Percentiles rank a stretch among this genome's conserved stretches.
Conservation (phyloP, 73 alveolate genomes). For the Breviolum minutum region DNA sequence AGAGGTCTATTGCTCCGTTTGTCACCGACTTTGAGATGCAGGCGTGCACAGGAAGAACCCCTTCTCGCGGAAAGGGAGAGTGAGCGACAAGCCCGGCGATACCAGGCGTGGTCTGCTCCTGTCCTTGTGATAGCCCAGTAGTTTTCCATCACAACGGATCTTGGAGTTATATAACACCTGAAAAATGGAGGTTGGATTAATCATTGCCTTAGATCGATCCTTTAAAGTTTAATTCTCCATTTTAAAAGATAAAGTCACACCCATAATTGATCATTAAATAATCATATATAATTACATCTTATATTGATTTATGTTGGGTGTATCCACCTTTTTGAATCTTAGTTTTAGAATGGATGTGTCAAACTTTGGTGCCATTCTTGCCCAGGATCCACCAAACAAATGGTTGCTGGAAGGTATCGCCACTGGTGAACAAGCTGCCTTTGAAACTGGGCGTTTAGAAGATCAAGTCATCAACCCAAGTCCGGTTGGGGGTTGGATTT, state of each 20-base stretch:
- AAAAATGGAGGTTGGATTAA: too few species aligned
- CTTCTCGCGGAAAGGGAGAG: constrained; percentile 32
- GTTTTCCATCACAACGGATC: neutral
- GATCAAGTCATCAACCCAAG: too few species aligned
- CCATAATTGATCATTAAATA: too few species aligned
- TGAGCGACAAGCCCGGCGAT: constrained; percentile 49
- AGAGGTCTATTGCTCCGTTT: too few species aligned
- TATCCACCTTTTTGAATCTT: too few species aligned
- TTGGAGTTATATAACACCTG: neutral
- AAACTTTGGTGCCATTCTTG: neutral
- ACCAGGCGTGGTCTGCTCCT: neutral
- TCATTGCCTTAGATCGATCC: too few species aligned
- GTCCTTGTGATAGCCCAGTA: neutral
- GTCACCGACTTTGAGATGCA: neutral
- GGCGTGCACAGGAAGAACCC: constrained; percentile 78
- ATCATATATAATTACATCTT: too few species aligned
- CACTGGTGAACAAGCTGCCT: constrained; percentile 50
- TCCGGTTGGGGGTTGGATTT: too few species aligned
- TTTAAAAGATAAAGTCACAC: too few species aligned
- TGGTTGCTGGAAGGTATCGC: constrained; percentile 71
- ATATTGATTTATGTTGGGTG: too few species aligned
- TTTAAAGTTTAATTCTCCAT: too few species aligned
- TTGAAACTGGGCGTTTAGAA: neutral
- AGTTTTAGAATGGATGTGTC: too few species aligned
- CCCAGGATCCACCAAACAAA: constrained; percentile 70